phyloP scores from a whole-genome alignment of 768 basidiomycete genomes.

The Sarcomyxa edulis region DNA sequence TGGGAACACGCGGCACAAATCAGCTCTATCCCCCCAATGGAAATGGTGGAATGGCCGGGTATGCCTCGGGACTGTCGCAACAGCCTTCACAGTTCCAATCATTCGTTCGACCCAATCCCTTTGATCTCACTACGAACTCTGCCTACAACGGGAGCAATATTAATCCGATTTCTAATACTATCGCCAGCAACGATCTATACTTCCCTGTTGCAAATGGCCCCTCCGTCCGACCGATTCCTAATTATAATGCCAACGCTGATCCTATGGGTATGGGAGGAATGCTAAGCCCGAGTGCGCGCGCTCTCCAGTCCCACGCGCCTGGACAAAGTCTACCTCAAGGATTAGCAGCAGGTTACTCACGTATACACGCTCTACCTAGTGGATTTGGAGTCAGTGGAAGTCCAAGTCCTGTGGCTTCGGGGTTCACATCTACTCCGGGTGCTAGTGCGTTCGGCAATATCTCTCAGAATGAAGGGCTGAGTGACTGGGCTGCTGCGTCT shows the following conservation, averaged over 20 bases:
- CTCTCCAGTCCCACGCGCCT: slow-evolving; percentile 82
- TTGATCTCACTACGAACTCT: slow-evolving; percentile 40
- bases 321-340: slow-evolving; percentile 91
- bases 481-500: slow-evolving; percentile 11
- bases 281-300: slow-evolving; percentile 65
- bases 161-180: background rate
- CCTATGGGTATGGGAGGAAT: too few species aligned
- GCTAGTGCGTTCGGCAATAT: background rate
- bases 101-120: slow-evolving; percentile 35
- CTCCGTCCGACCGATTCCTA: slow-evolving; percentile 10
- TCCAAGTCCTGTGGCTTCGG: slow-evolving; percentile 27
- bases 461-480: background rate
- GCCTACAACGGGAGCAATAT: slow-evolving; percentile 27
- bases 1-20: slow-evolving; percentile 15
- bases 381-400: slow-evolving; percentile 26
- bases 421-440: slow-evolving; percentile 13
- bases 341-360: slow-evolving; percentile 84
- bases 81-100: slow-evolving; percentile 33
- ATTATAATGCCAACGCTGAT: slow-evolving; percentile 10
- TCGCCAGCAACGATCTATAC: slow-evolving; percentile 25
- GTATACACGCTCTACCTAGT: slow-evolving; percentile 72
- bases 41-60: slow-evolving; percentile 20
- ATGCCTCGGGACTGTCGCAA: too few species aligned
- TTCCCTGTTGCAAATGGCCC: slow-evolving; percentile 8
- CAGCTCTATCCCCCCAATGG: slow-evolving; percentile 25